These are phyloP conservation scores for Kockovaella imperatae DNA, from an alignment of 768 basidiomycete genomes.

Conservation along the genomic window DNA sequence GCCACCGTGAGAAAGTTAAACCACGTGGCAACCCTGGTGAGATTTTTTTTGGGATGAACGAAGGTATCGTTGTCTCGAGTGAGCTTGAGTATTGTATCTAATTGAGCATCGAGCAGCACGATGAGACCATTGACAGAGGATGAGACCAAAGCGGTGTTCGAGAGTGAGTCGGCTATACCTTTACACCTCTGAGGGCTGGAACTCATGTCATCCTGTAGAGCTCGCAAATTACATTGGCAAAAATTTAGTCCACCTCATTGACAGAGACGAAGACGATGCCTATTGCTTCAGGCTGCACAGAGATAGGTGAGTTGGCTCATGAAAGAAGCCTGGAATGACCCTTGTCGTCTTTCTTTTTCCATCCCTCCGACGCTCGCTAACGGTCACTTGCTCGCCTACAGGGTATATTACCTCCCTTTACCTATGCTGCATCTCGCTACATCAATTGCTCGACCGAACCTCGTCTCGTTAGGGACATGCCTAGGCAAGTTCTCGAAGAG, in stretches of 20 bases:
- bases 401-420: constrained; percentile 92
- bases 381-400: constrained; percentile 11
- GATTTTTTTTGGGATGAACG: too few relatives aligned
- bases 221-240: constrained; percentile 97
- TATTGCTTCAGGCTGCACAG: constrained; percentile 93
- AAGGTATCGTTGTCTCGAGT: too few relatives aligned
- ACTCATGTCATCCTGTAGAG: constrained; percentile 45
- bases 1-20: too few relatives aligned
- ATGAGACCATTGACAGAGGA: constrained; percentile 97
- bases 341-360: not conserved
- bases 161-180: constrained; percentile 48
- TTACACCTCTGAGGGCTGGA: not conserved
- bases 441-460: constrained; percentile 83
- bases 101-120: constrained; percentile 9
- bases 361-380: not conserved
- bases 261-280: constrained; percentile 77
- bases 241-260: constrained; percentile 90
- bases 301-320: constrained; percentile 52
- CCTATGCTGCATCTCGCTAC: constrained; percentile 86
- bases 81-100: too few relatives aligned
- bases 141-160: constrained; percentile 91
- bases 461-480: constrained; percentile 88
- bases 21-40: too few relatives aligned
- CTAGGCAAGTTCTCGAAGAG: constrained; percentile 96
- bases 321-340: not conserved